Evolutionary conservation across 192 early-diverging fungal species (phyloP), one percentile per base, ranked within the genome.

Genomic region (Glomus cerebriforme): DNA sequence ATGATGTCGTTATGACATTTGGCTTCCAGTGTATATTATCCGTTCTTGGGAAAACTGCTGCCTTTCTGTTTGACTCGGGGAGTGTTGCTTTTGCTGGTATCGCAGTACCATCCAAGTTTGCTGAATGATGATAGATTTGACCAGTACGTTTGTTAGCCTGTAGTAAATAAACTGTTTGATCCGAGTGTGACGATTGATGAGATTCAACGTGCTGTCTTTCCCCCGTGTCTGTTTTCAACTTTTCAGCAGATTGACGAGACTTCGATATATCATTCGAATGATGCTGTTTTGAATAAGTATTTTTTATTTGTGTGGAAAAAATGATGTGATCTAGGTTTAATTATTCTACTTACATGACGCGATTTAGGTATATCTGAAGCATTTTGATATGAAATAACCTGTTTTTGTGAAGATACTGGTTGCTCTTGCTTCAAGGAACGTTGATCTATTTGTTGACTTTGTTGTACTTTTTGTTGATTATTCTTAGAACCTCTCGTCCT

Each of bases 401-500:
- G 27, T 15, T 49, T n/a, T 9, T 27, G 47, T 5, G 37, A 17
- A 31, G 29, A 32, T 9, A 12, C 39, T 43, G 9, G 39, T 2
- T 43, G 39, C 12, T 73, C 47, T 58, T 73, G 71, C 19, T 73
- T 45, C 7, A n/a, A 45, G 9, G 69, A 71, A 26, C 39, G 22
- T 71, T 77, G 59, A 65, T 65, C 34, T 27, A 24, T n/a, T 22
- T 65, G 75, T 9, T 77, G 60, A 31, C 31, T 62, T 49, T 43
- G 32, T 45, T 64, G 60, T n/a, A n/a, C 3, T 19, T 43, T 77
- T 24, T 77, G 59, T 29, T 77, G 59, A 27, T 65, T 65, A 65
- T 77, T 77, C 17, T 59, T 73, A 73, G 64, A 66, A 15, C 35
- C 54, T 59, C 24, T 77, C 1, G 75, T 47, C 39, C 62, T 77